phyloP scores from a whole-genome alignment of 371 early-diverging fungal genomes.

The Choanephora cucurbitarum region DNA sequence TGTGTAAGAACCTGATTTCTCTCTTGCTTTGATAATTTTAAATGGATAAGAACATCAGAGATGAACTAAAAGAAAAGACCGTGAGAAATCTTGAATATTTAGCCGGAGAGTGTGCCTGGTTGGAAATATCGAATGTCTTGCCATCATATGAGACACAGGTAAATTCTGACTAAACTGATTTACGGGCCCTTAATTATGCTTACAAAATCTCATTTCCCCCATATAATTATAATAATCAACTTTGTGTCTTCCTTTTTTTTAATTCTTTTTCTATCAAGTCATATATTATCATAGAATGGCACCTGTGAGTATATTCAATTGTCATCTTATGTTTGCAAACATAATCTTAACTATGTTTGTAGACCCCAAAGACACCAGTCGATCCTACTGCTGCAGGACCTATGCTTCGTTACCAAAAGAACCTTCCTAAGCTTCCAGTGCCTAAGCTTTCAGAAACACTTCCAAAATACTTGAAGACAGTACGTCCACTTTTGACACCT shows the following conservation, averaged over 20 bases:
- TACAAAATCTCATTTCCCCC: neutral
- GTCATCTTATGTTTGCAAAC: neutral
- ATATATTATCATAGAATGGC: constrained; percentile 2
- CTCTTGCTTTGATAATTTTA: too few species aligned
- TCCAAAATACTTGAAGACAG: constrained; percentile 75
- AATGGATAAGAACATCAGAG: too few species aligned
- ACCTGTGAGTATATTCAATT: constrained; percentile 8
- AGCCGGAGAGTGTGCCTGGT: too few species aligned
- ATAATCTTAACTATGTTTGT: neutral
- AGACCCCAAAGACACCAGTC: constrained; percentile 49
- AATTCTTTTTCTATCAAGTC: neutral
- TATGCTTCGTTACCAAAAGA: constrained; percentile 67
- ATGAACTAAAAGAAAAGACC: too few species aligned
- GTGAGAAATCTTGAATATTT: too few species aligned
- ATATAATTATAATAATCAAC: neutral
- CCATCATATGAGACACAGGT: neutral
- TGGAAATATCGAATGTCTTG: too few species aligned
- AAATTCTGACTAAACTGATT: neutral
- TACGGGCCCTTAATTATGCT: neutral
- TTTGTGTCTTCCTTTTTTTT: too few species aligned
- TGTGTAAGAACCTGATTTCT: too few species aligned
- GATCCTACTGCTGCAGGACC: constrained; percentile 55
- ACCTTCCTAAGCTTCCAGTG: constrained; percentile 86
- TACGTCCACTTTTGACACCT: constrained; percentile 74
- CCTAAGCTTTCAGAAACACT: constrained; percentile 84